Conservation (phyloP, 345 rosid species). For the Adansonia digitata region DNA sequence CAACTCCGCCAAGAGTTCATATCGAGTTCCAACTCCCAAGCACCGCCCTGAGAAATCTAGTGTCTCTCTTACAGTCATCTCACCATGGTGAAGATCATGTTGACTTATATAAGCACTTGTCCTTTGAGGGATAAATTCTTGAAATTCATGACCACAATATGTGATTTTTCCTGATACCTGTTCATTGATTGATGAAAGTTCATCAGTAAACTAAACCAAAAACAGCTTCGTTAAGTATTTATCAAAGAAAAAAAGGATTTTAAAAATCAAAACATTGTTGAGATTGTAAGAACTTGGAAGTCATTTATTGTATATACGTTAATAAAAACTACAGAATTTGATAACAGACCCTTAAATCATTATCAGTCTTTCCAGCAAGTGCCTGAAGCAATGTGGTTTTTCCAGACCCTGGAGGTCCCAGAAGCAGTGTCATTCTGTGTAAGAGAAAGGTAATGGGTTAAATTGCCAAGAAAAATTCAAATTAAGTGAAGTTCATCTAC, state of each 20-base stretch:
- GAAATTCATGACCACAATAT: slow-evolving; percentile 44
- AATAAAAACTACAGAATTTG: not conserved
- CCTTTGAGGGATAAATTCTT: slow-evolving; percentile 53
- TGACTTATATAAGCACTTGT: slow-evolving; percentile 60
- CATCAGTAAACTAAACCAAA: not conserved
- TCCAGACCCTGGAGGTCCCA: slow-evolving; percentile 63
- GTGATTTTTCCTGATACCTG: slow-evolving; percentile 44
- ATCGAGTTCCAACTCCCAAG: slow-evolving; percentile 50
- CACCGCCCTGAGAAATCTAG: slow-evolving; percentile 55
- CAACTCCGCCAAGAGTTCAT: slow-evolving; percentile 41
- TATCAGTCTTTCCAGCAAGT: slow-evolving; percentile 36
- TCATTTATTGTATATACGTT: not conserved
- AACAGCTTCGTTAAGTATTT: not conserved
- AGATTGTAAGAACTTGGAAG: no score
- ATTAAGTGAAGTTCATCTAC: slow-evolving; percentile 3
- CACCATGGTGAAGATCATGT: slow-evolving; percentile 57
- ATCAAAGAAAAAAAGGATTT: no score
- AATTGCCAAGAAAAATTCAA: not conserved
- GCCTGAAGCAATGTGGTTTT: slow-evolving; percentile 55
- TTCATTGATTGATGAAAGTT: not conserved
- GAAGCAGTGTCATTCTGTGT: slow-evolving; percentile 51
- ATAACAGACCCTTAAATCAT: slow-evolving; percentile 37
- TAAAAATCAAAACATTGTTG: no score
- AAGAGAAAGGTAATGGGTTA: not conserved
- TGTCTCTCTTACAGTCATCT: slow-evolving; percentile 64